Percentiles rank a stretch among this genome's conserved stretches.
phyloP scores from a whole-genome alignment of 1,284 basidiomycete species.

The Lentinus polychrous region DNA sequence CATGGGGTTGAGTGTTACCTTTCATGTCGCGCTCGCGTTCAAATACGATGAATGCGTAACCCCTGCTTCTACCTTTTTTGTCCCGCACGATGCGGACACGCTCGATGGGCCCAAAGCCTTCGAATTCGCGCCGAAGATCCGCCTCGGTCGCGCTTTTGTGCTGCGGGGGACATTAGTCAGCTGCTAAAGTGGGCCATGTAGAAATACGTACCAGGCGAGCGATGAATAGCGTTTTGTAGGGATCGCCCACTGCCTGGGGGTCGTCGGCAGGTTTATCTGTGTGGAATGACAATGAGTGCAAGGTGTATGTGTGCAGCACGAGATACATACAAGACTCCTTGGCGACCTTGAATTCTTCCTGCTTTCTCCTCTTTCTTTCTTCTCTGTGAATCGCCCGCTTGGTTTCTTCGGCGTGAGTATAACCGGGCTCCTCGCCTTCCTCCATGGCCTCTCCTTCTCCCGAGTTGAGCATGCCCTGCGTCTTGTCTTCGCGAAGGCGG shows the following conservation, averaged over 20 bases:
- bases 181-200: too few relatives aligned
- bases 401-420: slow-evolving; percentile 72
- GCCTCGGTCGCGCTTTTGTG: slow-evolving; percentile 86
- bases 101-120: slow-evolving; percentile 92
- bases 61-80: slow-evolving; percentile 79
- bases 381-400: slow-evolving; percentile 75
- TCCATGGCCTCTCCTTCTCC: slow-evolving; percentile 60
- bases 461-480: slow-evolving; percentile 54
- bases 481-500: slow-evolving; percentile 72
- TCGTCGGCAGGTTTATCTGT: slow-evolving; percentile 90
- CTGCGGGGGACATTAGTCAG: slow-evolving; percentile 32
- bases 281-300: slow-evolving; percentile 10
- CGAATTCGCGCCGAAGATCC: slow-evolving; percentile 92
- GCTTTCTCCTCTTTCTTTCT: slow-evolving; percentile 72
- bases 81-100: slow-evolving; percentile 87
- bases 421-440: slow-evolving; percentile 73
- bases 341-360: slow-evolving; percentile 73
- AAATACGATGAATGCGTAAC: slow-evolving; percentile 97
- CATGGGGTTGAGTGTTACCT: slow-evolving; percentile 42
- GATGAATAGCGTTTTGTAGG: slow-evolving; percentile 98
- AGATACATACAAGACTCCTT: slow-evolving; percentile 71
- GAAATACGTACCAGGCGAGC: slow-evolving; percentile 68
- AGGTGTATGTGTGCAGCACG: not conserved
- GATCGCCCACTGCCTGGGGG: slow-evolving; percentile 90
- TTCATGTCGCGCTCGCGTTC: slow-evolving; percentile 99